Evolutionary conservation across 495 filamentous ascomycete species (phyloP), one percentile per base, ranked within the genome.

Genomic region (Podospora pseudocomata): DNA sequence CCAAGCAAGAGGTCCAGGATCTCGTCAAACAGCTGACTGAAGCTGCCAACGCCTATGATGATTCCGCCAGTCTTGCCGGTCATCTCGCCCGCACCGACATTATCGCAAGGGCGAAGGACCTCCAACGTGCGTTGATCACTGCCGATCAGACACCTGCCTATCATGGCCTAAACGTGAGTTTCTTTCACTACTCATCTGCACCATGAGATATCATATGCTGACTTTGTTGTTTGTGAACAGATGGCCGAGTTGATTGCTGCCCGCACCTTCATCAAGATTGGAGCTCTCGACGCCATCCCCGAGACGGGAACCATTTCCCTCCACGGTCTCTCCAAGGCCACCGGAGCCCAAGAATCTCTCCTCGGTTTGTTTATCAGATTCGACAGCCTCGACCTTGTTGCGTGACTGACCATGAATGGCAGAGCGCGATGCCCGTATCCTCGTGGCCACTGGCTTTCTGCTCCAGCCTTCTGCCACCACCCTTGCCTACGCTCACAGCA

Each of bases 381-480:
- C 30, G 7, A 32, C 30, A 32, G 30, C 30, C 4, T 32, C 7
- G 30, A 32, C 4, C n/a, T 34, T 9, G 32, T 19, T 32, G 2
- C n/a, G 5, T 16, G 3, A 20, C 60, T 65, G n/a, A 70, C 67
- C 44, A 19, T 30, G 5, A 13, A 18, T 64, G n/a, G 58, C 64
- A 75, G 73, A 73, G 63, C 57, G 68, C 20, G 73, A 73, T 68
- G 63, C 60, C 20, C 73, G 68, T 6, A 63, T 69, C 7, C 60
- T 74, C 61, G 73, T 71, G 18, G 68, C 66, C 9, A 64, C 71
- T 5, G 69, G 73, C 20, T 75, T 75, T 23, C 67, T 75, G n/a
- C 68, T 70, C 64, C 73, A 74, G 73, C 68, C 18, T 58, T 27
- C 3, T 63, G 62, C 23, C 60, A 65, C 39, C 60, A 65, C 27